These are phyloP conservation scores for Leptographium radiaticola DNA, from an alignment of 2,329 filamentous ascomycete species.

Conservation along the genomic window DNA sequence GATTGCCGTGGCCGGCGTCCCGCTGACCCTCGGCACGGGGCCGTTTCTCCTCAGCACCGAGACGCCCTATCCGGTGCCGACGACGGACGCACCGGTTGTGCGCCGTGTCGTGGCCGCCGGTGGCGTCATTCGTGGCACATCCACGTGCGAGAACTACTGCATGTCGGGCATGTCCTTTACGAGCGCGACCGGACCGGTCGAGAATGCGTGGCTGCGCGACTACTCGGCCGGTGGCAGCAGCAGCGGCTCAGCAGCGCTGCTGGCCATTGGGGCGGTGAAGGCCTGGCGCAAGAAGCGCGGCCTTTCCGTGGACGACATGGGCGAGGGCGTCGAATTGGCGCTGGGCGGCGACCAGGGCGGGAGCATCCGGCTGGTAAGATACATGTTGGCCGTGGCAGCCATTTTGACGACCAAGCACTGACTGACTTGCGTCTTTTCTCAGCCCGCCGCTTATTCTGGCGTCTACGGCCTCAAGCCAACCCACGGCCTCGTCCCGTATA, in stretches of 20 bases:
- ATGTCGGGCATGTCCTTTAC: conserved; percentile 45
- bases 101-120: conserved; percentile 41
- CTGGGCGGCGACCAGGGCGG: conserved; percentile 58
- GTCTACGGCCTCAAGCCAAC: conserved; percentile 34
- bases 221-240: conserved; percentile 72
- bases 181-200: conserved; percentile 58
- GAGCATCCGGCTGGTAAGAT: conserved; percentile 47
- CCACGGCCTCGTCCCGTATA: conserved; percentile 35
- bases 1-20: conserved; percentile 52
- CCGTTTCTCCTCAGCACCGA: conserved; percentile 21
- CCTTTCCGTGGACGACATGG: conserved; percentile 38
- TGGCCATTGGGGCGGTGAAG: conserved; percentile 14
- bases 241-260: conserved; percentile 46
- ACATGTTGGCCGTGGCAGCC: too few relatives aligned
- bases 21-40: conserved; percentile 39
- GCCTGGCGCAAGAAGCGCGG: conserved; percentile 31
- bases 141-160: conserved; percentile 58
- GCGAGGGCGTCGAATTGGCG: conserved; percentile 8
- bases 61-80: conserved; percentile 50
- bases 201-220: conserved; percentile 57
- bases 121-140: conserved; percentile 56
- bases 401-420: not conserved
- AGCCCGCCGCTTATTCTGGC: conserved; percentile 25
- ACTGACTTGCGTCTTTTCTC: not conserved
- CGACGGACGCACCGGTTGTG: conserved; percentile 35